Evolutionary conservation across 148 eudicot species (phyloP).

Genomic region (Camellia lanceoleosa): DNA sequence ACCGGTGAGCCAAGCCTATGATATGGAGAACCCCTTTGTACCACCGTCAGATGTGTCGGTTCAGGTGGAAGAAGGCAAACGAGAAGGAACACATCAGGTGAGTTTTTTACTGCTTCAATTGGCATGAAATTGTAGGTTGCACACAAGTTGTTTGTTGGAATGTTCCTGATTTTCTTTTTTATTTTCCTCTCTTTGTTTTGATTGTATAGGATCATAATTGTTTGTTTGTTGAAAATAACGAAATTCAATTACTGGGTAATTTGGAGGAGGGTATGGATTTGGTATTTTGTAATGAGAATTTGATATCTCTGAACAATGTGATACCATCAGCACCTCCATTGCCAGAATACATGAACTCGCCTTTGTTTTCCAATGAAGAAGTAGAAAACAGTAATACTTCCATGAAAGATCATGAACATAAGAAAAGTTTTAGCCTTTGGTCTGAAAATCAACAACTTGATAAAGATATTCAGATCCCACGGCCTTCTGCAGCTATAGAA

Average conservation of each 20-base stretch:
- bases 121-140: not conserved
- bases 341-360: conserved; percentile 19
- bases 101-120: not conserved
- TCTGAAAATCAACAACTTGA: conserved; percentile 21
- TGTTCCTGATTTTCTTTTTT: conserved; percentile 9
- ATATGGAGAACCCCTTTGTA: conserved; percentile 53
- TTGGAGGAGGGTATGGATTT: conserved; percentile 26
- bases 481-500: conserved; percentile 1
- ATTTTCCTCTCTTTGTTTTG: conserved; percentile 3
- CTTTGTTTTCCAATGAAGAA: conserved; percentile 16
- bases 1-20: conserved; percentile 59
- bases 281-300: conserved; percentile 27
- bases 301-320: conserved; percentile 19
- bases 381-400: conserved; percentile 22
- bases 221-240: conserved; percentile 14
- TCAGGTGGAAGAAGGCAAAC: conserved; percentile 39
- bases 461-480: conserved; percentile 17
- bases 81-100: conserved; percentile 41
- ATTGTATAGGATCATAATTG: conserved; percentile 41
- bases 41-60: conserved; percentile 41
- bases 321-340: conserved; percentile 22
- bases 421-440: conserved; percentile 37
- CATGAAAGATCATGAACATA: conserved; percentile 7
- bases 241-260: conserved; percentile 21
- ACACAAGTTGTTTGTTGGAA: conserved; percentile 10